These are phyloP conservation scores for Camelina sativa DNA, from an alignment of 345 rosid species.

Conservation along the genomic window DNA sequence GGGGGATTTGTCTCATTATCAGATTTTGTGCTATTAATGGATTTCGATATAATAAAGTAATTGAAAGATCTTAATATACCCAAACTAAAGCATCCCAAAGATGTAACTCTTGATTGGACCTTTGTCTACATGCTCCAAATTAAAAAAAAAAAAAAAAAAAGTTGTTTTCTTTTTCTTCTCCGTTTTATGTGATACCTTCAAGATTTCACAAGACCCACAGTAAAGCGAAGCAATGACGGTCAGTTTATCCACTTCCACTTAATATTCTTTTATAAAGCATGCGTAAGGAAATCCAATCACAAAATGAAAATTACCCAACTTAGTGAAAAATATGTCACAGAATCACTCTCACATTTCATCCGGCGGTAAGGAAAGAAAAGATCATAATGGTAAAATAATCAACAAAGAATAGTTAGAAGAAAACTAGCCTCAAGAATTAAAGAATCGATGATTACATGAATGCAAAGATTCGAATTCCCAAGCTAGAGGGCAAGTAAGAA, in stretches of 20 bases:
- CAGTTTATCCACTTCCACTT: neutral
- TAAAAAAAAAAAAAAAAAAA: no score
- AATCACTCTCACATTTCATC: neutral
- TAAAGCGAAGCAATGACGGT: constrained; percentile 7
- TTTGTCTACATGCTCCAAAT: constrained; percentile 23
- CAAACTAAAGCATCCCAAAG: neutral
- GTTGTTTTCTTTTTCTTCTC: neutral
- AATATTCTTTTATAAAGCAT: no score
- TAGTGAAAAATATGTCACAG: neutral
- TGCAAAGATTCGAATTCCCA: neutral
- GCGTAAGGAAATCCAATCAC: no score
- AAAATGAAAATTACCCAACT: no score
- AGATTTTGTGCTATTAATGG: constrained; percentile 32
- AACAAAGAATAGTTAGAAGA: neutral
- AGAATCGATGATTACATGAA: neutral
- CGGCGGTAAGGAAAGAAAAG: neutral
- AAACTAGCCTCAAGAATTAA: neutral
- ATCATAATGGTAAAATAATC: no score
- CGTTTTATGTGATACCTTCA: constrained; percentile 24
- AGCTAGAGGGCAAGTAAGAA: neutral
- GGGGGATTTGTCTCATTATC: constrained; percentile 22
- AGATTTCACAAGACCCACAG: constrained; percentile 1
- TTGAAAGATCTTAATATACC: constrained; percentile 15
- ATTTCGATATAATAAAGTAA: constrained; percentile 35
- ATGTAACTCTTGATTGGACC: constrained; percentile 26